A percentile compares a stretch with the other conserved stretches of the same genome.
Evolutionary conservation across 768 basidiomycete genomes (phyloP).

Genomic region (Dioszegia aurantiaca): DNA sequence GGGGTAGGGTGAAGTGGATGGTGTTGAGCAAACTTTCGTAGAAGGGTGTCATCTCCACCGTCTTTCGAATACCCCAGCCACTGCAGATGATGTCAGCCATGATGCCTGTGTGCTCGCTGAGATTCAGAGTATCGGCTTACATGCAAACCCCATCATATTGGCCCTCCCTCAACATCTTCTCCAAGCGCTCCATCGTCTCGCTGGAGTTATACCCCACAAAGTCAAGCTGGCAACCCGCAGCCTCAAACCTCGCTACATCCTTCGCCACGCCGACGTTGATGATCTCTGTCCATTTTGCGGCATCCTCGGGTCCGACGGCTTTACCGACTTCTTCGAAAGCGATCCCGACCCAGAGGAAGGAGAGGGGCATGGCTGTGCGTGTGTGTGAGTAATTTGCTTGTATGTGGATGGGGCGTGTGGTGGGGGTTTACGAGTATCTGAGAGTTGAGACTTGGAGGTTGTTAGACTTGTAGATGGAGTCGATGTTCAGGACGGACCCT

Average conservation of each 20-base stretch:
- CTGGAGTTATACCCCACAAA: slow-evolving; percentile 13
- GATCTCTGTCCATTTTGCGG: neutral
- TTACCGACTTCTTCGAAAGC: slow-evolving; percentile 3
- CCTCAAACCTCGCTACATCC: slow-evolving; percentile 2
- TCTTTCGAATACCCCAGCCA: slow-evolving; percentile 13
- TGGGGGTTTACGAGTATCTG: neutral
- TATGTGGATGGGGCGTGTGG: neutral
- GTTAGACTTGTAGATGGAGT: neutral
- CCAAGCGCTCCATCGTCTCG: slow-evolving; percentile 9
- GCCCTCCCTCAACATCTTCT: slow-evolving; percentile 4
- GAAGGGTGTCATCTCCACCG: slow-evolving; percentile 12
- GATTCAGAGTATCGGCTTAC: neutral
- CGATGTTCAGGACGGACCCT: too few species aligned
- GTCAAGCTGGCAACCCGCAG: neutral
- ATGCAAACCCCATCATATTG: slow-evolving; percentile 14
- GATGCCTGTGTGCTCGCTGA: neutral
- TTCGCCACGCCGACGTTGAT: slow-evolving; percentile 3
- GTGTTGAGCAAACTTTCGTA: slow-evolving; percentile 19
- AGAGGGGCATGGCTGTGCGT: slow-evolving; percentile 9
- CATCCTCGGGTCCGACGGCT: slow-evolving; percentile 11
- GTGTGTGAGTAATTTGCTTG: neutral
- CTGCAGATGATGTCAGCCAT: neutral
- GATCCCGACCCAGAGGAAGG: slow-evolving; percentile 14
- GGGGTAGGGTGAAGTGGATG: slow-evolving; percentile 6
- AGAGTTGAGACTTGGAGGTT: neutral